Conservation (phyloP, 2,329 filamentous ascomycete species). For the Dactylonectria estremocensis region DNA sequence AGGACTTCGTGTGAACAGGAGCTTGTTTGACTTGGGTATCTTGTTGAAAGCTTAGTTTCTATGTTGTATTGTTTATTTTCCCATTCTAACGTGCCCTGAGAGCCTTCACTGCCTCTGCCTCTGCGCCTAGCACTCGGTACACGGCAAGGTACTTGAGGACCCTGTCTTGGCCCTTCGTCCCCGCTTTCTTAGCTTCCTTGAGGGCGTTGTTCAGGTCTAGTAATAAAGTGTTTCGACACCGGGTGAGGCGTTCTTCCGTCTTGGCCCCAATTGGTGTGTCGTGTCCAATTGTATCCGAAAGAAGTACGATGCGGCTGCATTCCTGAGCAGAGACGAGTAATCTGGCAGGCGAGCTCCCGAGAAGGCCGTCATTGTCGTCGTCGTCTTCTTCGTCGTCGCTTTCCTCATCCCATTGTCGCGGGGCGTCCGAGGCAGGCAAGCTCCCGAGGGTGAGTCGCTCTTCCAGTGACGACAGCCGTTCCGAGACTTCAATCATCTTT, state of each 20-base stretch:
- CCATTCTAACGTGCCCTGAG: conserved; percentile 57
- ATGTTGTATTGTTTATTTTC: conserved; percentile 33
- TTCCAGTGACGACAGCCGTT: conserved; percentile 75
- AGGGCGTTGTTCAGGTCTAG: conserved; percentile 69
- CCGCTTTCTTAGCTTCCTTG: conserved; percentile 61
- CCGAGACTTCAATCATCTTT: conserved; percentile 77
- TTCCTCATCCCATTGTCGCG: conserved; percentile 53
- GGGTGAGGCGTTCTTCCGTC: conserved; percentile 65
- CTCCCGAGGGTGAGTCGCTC: conserved; percentile 71
- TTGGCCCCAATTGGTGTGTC: conserved; percentile 66
- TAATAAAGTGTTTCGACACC: conserved; percentile 70
- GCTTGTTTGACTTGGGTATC: conserved; percentile 48
- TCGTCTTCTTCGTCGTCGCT: conserved; percentile 60
- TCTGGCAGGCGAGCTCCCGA: conserved; percentile 64
- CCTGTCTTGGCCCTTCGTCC: conserved; percentile 59
- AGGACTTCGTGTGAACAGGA: conserved; percentile 35
- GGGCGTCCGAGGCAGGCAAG: conserved; percentile 41
- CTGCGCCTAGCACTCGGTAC: conserved; percentile 68
- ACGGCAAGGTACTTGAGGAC: conserved; percentile 68
- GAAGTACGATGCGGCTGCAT: conserved; percentile 58
- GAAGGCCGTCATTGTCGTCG: conserved; percentile 49
- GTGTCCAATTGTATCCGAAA: conserved; percentile 63
- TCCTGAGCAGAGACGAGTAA: conserved; percentile 63
- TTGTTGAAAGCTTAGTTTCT: conserved; percentile 43
- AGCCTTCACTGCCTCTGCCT: conserved; percentile 66